phyloP scores from a whole-genome alignment of 495 filamentous ascomycete genomes.

The Cryomyces antarcticus region DNA sequence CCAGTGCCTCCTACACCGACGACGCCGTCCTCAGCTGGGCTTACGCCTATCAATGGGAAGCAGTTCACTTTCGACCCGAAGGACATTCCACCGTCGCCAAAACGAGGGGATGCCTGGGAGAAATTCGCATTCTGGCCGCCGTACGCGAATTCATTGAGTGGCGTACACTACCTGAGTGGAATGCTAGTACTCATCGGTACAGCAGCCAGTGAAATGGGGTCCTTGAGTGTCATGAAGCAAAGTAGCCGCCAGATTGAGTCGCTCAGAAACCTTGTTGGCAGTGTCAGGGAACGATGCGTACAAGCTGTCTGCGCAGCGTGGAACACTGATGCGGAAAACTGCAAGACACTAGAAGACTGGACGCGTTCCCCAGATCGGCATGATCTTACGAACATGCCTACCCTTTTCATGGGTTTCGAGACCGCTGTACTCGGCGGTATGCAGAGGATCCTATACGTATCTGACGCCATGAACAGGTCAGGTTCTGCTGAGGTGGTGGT shows the following conservation, averaged over 20 bases:
- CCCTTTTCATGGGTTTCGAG: slow-evolving; percentile 62
- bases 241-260: slow-evolving; percentile 38
- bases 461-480: slow-evolving; percentile 52
- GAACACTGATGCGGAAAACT: slow-evolving; percentile 73
- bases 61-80: slow-evolving; percentile 61
- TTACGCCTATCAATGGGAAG: slow-evolving; percentile 33
- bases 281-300: slow-evolving; percentile 65
- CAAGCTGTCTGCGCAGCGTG: slow-evolving; percentile 65
- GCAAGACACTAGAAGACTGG: slow-evolving; percentile 85
- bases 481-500: slow-evolving; percentile 53
- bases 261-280: slow-evolving; percentile 48
- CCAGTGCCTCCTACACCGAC: slow-evolving; percentile 53
- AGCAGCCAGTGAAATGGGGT: slow-evolving; percentile 72
- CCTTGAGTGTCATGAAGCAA: slow-evolving; percentile 39
- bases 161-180: slow-evolving; percentile 64
- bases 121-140: slow-evolving; percentile 96
- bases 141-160: slow-evolving; percentile 72
- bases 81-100: slow-evolving; percentile 59
- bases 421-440: slow-evolving; percentile 54
- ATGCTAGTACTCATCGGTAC: slow-evolving; percentile 61
- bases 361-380: slow-evolving; percentile 51
- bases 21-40: slow-evolving; percentile 34
- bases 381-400: slow-evolving; percentile 80
- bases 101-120: slow-evolving; percentile 66
- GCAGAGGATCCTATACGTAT: slow-evolving; percentile 88